Conservation (phyloP, 371 early-diverging fungal genomes). For the Rhizopus arrhizus region DNA sequence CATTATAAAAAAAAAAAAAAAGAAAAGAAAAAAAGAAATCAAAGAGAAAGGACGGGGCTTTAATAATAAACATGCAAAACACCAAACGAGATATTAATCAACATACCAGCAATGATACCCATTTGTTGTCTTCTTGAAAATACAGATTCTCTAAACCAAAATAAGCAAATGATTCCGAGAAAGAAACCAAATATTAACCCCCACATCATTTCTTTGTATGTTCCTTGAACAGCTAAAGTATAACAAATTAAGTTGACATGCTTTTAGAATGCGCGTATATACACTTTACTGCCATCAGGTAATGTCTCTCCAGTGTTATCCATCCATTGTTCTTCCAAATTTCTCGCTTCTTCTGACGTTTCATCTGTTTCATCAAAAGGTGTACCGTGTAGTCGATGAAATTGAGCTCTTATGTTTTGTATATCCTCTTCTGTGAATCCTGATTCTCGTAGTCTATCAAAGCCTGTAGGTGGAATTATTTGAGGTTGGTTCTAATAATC, state of each 20-base stretch:
- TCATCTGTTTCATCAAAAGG: conserved; percentile 23
- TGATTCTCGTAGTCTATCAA: conserved; percentile 70
- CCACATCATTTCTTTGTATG: conserved; percentile 65
- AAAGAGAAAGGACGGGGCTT: neutral
- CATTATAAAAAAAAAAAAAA: conserved; percentile 14
- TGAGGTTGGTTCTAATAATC: conserved; percentile 31
- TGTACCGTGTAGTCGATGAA: conserved; percentile 56
- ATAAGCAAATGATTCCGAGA: conserved; percentile 63
- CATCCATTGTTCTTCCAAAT: conserved; percentile 74
- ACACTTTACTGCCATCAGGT: conserved; percentile 57
- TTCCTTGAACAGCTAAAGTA: conserved; percentile 51
- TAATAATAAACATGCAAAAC: conserved; percentile 60
- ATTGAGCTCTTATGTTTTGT: conserved; percentile 62
- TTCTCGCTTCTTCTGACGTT: conserved; percentile 41
- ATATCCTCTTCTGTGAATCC: conserved; percentile 75
- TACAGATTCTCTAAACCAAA: conserved; percentile 70
- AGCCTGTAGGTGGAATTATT: conserved; percentile 56
- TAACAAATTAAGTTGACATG: neutral
- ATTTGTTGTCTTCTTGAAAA: conserved; percentile 70
- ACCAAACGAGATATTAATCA: conserved; percentile 70
- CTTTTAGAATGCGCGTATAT: too few relatives aligned
- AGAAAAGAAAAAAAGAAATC: conserved; percentile 1
- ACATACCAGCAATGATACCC: conserved; percentile 68
- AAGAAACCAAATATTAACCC: conserved; percentile 73
- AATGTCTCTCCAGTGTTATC: conserved; percentile 63